phyloP scores from a whole-genome alignment of 2,329 filamentous ascomycete genomes.

The Stagonosporopsis rhizophila region DNA sequence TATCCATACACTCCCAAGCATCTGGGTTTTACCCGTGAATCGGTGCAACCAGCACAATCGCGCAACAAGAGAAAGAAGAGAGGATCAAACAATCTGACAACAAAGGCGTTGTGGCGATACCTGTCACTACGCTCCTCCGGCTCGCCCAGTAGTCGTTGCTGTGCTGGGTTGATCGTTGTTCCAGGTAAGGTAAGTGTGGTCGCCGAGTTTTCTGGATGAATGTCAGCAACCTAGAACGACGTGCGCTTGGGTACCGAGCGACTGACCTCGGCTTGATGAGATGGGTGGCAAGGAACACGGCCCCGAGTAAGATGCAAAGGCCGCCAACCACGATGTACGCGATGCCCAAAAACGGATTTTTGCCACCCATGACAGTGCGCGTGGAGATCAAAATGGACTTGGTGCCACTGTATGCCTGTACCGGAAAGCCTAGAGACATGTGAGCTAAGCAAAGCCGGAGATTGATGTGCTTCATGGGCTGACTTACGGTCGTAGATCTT shows the following conservation, averaged over 20 bases:
- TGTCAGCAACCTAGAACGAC: conserved; percentile 21
- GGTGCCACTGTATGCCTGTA: conserved; percentile 78
- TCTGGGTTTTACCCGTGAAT: conserved; percentile 27
- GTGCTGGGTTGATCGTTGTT: conserved; percentile 73
- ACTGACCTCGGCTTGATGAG: conserved; percentile 85
- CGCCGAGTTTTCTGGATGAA: conserved; percentile 81
- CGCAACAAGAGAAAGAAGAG: conserved; percentile 23
- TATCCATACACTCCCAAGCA: conserved; percentile 38
- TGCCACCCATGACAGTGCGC: conserved; percentile 89
- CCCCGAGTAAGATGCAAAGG: conserved; percentile 87
- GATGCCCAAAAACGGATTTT: conserved; percentile 95
- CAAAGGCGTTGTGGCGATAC: conserved; percentile 21
- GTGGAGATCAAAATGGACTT: conserved; percentile 92
- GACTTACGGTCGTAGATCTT: conserved; percentile 79
- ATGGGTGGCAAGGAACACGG: conserved; percentile 87
- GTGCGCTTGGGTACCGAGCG: neutral
- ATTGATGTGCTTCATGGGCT: conserved; percentile 4
- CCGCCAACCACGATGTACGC: conserved; percentile 94
- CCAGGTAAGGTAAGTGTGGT: conserved; percentile 97
- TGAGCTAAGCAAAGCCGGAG: conserved; percentile 26
- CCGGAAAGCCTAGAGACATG: conserved; percentile 73
- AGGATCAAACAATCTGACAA: conserved; percentile 21
- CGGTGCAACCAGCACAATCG: conserved; percentile 15
- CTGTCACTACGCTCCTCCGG: conserved; percentile 43
- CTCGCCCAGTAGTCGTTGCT: conserved; percentile 59